Evolutionary conservation across 2,329 filamentous ascomycete species (phyloP).

Genomic region (Cercospora nicotianae): DNA sequence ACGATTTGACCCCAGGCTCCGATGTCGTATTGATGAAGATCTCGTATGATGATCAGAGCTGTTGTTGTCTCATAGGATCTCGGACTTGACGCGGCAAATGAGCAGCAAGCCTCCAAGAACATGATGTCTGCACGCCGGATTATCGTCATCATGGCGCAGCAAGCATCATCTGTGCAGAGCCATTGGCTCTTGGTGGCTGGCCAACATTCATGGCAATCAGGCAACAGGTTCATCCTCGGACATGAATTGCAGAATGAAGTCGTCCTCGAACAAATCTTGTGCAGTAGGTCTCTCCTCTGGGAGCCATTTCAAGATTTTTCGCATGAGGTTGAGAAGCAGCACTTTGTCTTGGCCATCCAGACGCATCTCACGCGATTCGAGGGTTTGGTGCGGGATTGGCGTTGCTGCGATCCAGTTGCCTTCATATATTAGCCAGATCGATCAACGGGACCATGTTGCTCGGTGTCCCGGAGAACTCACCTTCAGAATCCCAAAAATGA

Average conservation of each 20-base stretch:
- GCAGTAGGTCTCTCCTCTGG: slow-evolving; percentile 31
- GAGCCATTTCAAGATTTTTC: slow-evolving; percentile 44
- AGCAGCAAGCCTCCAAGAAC: too few species aligned
- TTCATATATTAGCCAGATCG: slow-evolving; percentile 13
- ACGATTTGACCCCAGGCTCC: too few species aligned
- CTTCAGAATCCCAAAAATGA: slow-evolving; percentile 34
- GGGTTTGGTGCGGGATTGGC: slow-evolving; percentile 35
- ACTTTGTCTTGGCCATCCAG: slow-evolving; percentile 37
- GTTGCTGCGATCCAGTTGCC: slow-evolving; percentile 36
- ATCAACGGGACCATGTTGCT: too few species aligned
- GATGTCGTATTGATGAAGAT: too few species aligned
- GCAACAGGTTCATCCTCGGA: not conserved
- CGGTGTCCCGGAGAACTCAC: not conserved
- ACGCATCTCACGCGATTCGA: slow-evolving; percentile 33
- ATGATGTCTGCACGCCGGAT: too few species aligned
- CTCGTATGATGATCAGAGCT: too few species aligned
- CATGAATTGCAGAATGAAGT: not conserved
- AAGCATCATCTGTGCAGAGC: too few species aligned
- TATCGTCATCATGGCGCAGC: too few species aligned
- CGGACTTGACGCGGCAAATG: too few species aligned
- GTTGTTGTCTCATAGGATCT: too few species aligned
- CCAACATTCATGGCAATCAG: too few species aligned
- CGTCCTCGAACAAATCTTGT: slow-evolving; percentile 28
- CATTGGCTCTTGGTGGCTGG: too few species aligned
- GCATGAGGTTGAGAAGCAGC: slow-evolving; percentile 38